Percentiles rank a stretch among this genome's conserved stretches.
phyloP scores from a whole-genome alignment of 1,284 basidiomycete species.

The Phylloporus sp. region DNA sequence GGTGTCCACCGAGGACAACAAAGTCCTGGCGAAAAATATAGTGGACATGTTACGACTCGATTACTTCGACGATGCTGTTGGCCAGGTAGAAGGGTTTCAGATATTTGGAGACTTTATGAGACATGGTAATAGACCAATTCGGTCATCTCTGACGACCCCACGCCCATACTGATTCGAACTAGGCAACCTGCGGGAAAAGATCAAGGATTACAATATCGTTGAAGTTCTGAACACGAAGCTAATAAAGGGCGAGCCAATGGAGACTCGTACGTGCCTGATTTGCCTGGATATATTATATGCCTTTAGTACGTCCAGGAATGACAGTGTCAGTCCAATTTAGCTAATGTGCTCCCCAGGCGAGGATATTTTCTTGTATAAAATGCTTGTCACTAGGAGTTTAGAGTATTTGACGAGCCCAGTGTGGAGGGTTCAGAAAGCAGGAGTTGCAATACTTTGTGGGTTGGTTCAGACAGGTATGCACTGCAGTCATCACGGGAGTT shows the following conservation, averaged over 20 bases:
- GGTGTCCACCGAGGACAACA: conserved; percentile 1
- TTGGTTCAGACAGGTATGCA: conserved; percentile 1
- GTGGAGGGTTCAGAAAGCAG: background rate
- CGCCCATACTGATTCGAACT: conserved; percentile 9
- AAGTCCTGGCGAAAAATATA: conserved; percentile 9
- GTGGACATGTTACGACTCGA: conserved; percentile 17
- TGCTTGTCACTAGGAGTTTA: background rate
- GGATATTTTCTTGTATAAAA: too few species aligned
- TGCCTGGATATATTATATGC: conserved; percentile 27
- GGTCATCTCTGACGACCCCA: background rate
- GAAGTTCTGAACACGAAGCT: conserved; percentile 31
- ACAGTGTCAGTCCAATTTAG: background rate
- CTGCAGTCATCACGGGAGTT: background rate
- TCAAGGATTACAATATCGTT: conserved; percentile 18
- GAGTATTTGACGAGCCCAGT: background rate
- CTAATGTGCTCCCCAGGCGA: background rate
- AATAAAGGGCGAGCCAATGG: conserved; percentile 12
- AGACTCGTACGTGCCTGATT: conserved; percentile 34
- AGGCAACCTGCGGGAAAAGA: conserved; percentile 29
- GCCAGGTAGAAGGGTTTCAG: conserved; percentile 36
- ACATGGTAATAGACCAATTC: conserved; percentile 18
- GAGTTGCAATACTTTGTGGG: background rate
- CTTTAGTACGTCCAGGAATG: background rate
- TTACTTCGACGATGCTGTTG: conserved; percentile 19
- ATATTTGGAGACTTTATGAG: conserved; percentile 23